Evolutionary conservation across 768 basidiomycete species (phyloP).

Genomic region (Psilocybe cyanescens): DNA sequence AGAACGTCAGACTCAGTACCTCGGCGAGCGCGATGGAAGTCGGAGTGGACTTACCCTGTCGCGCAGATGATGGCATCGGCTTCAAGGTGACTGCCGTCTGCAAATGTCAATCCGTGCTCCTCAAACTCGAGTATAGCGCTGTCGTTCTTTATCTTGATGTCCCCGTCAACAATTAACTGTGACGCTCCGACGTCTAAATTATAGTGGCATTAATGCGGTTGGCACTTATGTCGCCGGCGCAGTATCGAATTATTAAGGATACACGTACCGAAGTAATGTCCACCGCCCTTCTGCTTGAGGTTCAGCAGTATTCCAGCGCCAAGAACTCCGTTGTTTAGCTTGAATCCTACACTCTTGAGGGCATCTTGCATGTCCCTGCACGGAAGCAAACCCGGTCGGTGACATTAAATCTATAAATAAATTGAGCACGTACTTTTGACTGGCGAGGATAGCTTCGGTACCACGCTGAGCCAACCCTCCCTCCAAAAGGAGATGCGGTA

Average conservation of each 20-base stretch:
- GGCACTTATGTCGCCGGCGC: neutral
- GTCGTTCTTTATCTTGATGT: constrained; percentile 74
- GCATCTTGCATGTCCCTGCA: constrained; percentile 48
- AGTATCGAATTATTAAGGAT: neutral
- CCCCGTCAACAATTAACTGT: constrained; percentile 65
- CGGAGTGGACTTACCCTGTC: constrained; percentile 46
- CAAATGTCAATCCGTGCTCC: constrained; percentile 46
- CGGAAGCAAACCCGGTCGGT: neutral
- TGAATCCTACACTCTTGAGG: constrained; percentile 62
- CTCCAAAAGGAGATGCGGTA: constrained; percentile 34
- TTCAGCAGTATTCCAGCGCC: constrained; percentile 54
- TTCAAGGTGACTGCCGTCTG: constrained; percentile 46
- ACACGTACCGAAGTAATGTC: constrained; percentile 66
- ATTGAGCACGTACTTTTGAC: constrained; percentile 52
- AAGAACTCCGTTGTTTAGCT: constrained; percentile 50
- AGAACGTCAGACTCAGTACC: neutral
- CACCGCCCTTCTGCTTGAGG: constrained; percentile 54
- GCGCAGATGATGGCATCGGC: constrained; percentile 65
- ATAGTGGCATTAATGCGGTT: neutral
- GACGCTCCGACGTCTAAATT: constrained; percentile 59
- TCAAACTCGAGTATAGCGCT: constrained; percentile 50
- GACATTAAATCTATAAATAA: constrained; percentile 46
- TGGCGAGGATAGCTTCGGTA: constrained; percentile 27
- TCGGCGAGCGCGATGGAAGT: neutral
- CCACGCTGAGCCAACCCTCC: constrained; percentile 22